Conservation (phyloP, 208 protist species). For the Trypanosoma rangeli region DNA sequence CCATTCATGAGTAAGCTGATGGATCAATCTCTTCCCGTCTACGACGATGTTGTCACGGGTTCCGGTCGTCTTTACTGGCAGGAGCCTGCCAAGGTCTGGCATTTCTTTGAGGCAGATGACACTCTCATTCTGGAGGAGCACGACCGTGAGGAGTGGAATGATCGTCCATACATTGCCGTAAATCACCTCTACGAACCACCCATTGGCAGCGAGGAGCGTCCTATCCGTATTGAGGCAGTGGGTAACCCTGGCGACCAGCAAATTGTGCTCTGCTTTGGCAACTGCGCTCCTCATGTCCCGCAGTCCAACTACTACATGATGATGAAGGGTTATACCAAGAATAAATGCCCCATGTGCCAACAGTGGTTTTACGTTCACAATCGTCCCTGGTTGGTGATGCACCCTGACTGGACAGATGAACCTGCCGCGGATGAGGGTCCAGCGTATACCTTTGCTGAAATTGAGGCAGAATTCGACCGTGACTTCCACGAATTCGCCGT, state of each 20-base stretch:
- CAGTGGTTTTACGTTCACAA: slow-evolving; percentile 92
- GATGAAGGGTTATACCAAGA: slow-evolving; percentile 92
- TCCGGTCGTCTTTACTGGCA: slow-evolving; percentile 84
- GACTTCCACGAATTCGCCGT: slow-evolving; percentile 91
- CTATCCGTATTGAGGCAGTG: slow-evolving; percentile 81
- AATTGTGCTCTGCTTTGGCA: slow-evolving; percentile 87
- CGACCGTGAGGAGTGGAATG: slow-evolving; percentile 91
- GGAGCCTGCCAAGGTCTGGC: slow-evolving; percentile 85
- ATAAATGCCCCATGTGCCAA: slow-evolving; percentile 89
- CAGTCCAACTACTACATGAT: slow-evolving; percentile 91
- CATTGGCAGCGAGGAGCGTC: slow-evolving; percentile 84
- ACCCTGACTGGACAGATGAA: slow-evolving; percentile 92
- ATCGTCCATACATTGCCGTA: slow-evolving; percentile 83
- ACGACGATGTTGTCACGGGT: slow-evolving; percentile 86
- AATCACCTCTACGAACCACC: slow-evolving; percentile 91
- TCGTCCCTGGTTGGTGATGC: slow-evolving; percentile 88
- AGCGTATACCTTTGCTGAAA: slow-evolving; percentile 87
- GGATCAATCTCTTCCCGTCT: slow-evolving; percentile 83
- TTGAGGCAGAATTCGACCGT: slow-evolving; percentile 90
- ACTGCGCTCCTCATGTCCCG: slow-evolving; percentile 87
- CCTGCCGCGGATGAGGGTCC: slow-evolving; percentile 87
- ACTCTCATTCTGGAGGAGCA: slow-evolving; percentile 91
- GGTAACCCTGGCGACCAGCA: slow-evolving; percentile 86
- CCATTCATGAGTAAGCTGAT: slow-evolving; percentile 89
- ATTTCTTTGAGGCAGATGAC: slow-evolving; percentile 88